Percentiles rank a stretch among this genome's conserved stretches.
phyloP scores from a whole-genome alignment of 805 yeast species.

The Tetrapisispora nanseiensis region DNA sequence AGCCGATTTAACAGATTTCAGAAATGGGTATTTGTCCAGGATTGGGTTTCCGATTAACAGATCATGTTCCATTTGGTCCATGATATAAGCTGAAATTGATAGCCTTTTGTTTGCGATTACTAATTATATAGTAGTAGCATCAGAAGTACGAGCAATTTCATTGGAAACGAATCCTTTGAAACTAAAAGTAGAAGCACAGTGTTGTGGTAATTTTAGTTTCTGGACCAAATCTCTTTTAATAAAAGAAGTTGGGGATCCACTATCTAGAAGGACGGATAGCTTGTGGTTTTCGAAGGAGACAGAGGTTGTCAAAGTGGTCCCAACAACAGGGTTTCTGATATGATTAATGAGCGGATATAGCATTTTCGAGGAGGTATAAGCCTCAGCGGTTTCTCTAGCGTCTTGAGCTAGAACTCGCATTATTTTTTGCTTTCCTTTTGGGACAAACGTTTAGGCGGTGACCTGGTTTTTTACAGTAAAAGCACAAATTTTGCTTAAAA shows the following conservation, averaged over 20 bases:
- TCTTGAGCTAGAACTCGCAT: neutral
- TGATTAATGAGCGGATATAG: neutral
- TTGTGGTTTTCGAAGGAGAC: neutral
- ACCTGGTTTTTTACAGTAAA: neutral
- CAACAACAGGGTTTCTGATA: neutral
- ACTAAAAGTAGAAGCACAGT: neutral
- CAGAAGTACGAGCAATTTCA: neutral
- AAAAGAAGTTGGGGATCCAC: neutral
- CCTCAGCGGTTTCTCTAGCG: neutral
- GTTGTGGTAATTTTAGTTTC: neutral
- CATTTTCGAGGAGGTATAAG: neutral
- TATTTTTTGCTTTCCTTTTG: neutral
- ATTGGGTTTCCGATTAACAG: neutral
- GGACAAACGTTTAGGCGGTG: neutral
- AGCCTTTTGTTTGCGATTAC: no score
- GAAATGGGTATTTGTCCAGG: neutral
- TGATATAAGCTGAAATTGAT: neutral
- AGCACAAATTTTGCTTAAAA: neutral
- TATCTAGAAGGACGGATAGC: neutral
- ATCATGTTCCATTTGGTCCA: neutral
- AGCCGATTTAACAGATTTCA: neutral
- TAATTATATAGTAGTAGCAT: neutral
- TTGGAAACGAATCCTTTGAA: neutral
- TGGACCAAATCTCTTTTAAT: neutral
- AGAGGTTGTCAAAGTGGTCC: neutral